Evolutionary conservation across 495 filamentous ascomycete genomes (phyloP).

Genomic region (Aspergillus avenaceus): DNA sequence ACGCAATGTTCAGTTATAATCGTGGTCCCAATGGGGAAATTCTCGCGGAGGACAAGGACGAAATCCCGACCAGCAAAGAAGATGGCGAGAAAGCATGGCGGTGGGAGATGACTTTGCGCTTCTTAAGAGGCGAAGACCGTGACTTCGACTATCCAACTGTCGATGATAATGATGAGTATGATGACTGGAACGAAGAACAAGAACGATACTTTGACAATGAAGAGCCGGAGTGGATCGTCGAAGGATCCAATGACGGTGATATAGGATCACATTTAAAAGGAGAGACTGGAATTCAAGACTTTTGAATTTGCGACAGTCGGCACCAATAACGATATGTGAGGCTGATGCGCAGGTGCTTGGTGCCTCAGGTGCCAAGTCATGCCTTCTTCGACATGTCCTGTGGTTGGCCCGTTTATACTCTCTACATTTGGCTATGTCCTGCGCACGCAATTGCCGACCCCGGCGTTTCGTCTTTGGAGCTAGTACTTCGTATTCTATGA

Average conservation of each 20-base stretch:
- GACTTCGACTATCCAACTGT: slow-evolving; percentile 73
- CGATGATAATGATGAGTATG: slow-evolving; percentile 66
- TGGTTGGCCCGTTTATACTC: no score
- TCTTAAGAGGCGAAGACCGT: slow-evolving; percentile 63
- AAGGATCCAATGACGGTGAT: slow-evolving; percentile 36
- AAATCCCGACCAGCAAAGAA: slow-evolving; percentile 55
- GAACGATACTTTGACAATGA: slow-evolving; percentile 78
- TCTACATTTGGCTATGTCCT: no score
- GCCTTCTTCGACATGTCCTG: no score
- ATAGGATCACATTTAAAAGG: slow-evolving; percentile 43
- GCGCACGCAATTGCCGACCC: no score
- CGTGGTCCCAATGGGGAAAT: slow-evolving; percentile 52
- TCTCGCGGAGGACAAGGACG: slow-evolving; percentile 51
- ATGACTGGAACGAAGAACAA: slow-evolving; percentile 58
- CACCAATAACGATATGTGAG: no score
- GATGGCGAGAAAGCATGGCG: slow-evolving; percentile 65
- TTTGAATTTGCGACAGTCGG: no score
- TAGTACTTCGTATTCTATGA: no score
- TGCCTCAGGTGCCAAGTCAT: no score
- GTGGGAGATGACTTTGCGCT: slow-evolving; percentile 64
- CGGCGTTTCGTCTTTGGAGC: no score
- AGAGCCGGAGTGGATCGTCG: slow-evolving; percentile 59
- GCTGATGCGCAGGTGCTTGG: no score
- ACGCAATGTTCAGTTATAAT: slow-evolving; percentile 43
- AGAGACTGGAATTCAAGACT: slow-evolving; percentile 82